A percentile compares a stretch with the other conserved stretches of the same genome.
These are phyloP conservation scores for Rhodomyrtus psidioides DNA, from an alignment of 441 rosid genomes.

Conservation along the genomic window DNA sequence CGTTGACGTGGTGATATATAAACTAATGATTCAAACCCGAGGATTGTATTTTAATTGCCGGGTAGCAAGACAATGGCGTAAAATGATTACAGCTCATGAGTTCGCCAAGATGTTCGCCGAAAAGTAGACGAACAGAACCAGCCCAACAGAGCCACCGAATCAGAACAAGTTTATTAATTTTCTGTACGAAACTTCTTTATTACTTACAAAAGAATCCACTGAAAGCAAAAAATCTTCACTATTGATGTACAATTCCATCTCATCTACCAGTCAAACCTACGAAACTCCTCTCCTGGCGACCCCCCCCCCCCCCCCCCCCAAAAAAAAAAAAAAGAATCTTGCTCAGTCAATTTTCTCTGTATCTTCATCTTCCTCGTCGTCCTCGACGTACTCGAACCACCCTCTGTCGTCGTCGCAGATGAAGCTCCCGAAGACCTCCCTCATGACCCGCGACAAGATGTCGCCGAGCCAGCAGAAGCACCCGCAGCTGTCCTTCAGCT, in stretches of 20 bases:
- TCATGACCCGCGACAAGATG: conserved; percentile 10
- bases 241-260: neutral
- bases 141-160: neutral
- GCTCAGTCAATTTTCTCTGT: conserved; percentile 21
- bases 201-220: neutral
- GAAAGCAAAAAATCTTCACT: neutral
- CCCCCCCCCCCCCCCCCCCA: neutral
- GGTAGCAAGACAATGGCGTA: neutral
- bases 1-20: neutral
- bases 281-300: neutral
- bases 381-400: neutral
- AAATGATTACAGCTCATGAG: neutral
- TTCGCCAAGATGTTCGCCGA: neutral
- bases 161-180: neutral
- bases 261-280: conserved; percentile 33
- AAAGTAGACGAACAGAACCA: neutral
- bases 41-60: neutral
- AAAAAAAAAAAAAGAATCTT: neutral
- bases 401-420: neutral
- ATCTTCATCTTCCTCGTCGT: conserved; percentile 7
- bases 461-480: conserved; percentile 36
- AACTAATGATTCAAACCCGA: neutral
- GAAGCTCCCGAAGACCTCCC: conserved; percentile 3
- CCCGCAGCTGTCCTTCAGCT: conserved; percentile 20
- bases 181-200: neutral